Percentiles rank a stretch among this genome's conserved stretches.
These are phyloP conservation scores for Antrodiella citrinella DNA, from an alignment of 768 basidiomycete species.

Conservation along the genomic window DNA sequence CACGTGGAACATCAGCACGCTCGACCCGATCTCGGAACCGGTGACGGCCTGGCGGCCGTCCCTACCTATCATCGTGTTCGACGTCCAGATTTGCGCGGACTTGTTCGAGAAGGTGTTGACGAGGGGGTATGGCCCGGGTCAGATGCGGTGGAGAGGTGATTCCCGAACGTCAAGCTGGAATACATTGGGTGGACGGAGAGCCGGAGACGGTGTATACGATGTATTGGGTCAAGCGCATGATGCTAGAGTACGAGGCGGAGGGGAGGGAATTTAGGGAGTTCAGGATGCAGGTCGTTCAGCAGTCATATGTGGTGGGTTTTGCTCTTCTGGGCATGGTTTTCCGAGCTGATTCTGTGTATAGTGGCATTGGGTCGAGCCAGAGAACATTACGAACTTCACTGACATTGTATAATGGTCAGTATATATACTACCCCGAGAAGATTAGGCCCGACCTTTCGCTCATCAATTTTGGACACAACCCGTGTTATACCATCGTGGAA, in stretches of 20 bases:
- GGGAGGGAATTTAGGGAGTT: background rate
- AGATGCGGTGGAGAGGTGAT: background rate
- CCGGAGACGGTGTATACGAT: background rate
- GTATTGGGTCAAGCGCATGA: background rate
- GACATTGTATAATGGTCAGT: background rate
- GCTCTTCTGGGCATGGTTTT: background rate
- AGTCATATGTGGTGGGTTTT: background rate
- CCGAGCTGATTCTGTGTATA: background rate
- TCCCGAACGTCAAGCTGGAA: background rate
- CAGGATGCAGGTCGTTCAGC: background rate
- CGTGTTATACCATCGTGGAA: too few species aligned
- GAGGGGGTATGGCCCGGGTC: background rate
- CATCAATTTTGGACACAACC: too few species aligned
- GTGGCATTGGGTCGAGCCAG: background rate
- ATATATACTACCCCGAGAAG: too few species aligned
- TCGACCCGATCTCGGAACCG: background rate
- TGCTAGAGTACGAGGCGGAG: background rate
- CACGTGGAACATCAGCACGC: background rate
- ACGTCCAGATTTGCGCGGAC: background rate
- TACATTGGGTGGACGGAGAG: background rate
- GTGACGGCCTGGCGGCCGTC: background rate
- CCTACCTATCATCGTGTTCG: background rate
- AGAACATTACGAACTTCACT: background rate
- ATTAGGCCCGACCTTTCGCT: too few species aligned
- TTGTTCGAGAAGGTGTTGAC: background rate